A percentile compares a stretch with the other conserved stretches of the same genome.
phyloP scores from a whole-genome alignment of 768 basidiomycete species.

The Phaffia tasmanica region DNA sequence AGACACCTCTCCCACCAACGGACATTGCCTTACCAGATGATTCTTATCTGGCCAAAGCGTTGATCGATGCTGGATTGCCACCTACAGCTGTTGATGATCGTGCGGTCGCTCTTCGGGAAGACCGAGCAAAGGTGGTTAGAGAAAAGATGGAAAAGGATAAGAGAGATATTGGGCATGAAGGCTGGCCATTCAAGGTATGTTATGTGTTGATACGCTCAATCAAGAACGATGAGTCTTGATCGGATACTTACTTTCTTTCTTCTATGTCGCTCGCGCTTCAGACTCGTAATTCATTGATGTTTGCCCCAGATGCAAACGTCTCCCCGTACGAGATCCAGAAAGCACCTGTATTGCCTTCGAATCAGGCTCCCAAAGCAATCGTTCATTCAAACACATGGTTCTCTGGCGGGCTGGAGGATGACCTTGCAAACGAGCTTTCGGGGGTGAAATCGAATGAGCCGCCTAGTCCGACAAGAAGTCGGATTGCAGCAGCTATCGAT shows the following conservation, averaged over 20 bases:
- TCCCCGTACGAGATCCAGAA: slow-evolving; percentile 53
- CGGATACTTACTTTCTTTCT: slow-evolving; percentile 39
- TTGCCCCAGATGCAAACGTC: slow-evolving; percentile 78
- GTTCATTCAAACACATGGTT: slow-evolving; percentile 72
- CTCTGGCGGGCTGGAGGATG: slow-evolving; percentile 40
- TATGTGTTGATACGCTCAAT: slow-evolving; percentile 60
- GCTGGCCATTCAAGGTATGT: slow-evolving; percentile 32
- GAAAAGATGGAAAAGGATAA: slow-evolving; percentile 32
- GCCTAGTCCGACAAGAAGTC: slow-evolving; percentile 79
- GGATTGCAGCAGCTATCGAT: slow-evolving; percentile 81
- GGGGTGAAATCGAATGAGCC: slow-evolving; percentile 44
- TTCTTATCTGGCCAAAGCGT: slow-evolving; percentile 34
- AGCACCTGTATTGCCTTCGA: slow-evolving; percentile 2
- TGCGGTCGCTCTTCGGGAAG: background rate
- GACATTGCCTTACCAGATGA: slow-evolving; percentile 28
- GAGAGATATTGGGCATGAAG: slow-evolving; percentile 22
- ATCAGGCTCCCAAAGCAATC: slow-evolving; percentile 46
- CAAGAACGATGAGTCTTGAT: slow-evolving; percentile 44
- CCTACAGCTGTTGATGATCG: slow-evolving; percentile 31
- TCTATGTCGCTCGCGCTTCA: slow-evolving; percentile 35
- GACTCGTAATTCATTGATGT: slow-evolving; percentile 93
- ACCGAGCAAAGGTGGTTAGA: background rate
- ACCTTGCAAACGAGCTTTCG: slow-evolving; percentile 44
- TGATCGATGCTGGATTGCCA: slow-evolving; percentile 36
- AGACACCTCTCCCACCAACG: slow-evolving; percentile 2